Evolutionary conservation across 2,329 filamentous ascomycete genomes (phyloP).

Genomic region (Ophiocordyceps camponoti-leonardi): DNA sequence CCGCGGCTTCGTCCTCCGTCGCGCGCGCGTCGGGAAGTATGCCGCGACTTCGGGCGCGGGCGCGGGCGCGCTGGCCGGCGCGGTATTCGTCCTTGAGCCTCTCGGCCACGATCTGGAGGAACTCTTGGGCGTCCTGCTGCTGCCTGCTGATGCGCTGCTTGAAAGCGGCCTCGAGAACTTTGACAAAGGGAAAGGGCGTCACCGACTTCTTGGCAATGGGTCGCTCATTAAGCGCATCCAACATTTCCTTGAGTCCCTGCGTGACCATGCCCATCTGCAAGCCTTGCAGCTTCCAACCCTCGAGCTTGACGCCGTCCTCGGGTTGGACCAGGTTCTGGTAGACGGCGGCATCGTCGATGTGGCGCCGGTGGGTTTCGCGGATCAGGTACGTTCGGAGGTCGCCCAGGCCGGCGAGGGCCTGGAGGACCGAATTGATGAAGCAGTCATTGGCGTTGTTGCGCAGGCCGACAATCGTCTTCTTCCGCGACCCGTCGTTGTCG

Average conservation of each 20-base stretch:
- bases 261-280: slow-evolving; percentile 75
- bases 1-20: not conserved
- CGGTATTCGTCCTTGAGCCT: slow-evolving; percentile 88
- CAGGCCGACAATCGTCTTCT: slow-evolving; percentile 78
- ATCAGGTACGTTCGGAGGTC: slow-evolving; percentile 87
- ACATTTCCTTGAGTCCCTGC: slow-evolving; percentile 73
- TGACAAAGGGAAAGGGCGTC: slow-evolving; percentile 69
- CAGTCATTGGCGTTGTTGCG: slow-evolving; percentile 87
- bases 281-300: slow-evolving; percentile 44
- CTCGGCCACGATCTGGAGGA: slow-evolving; percentile 85
- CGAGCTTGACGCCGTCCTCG: slow-evolving; percentile 20
- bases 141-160: slow-evolving; percentile 79
- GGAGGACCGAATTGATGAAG: slow-evolving; percentile 92
- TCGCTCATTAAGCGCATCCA: slow-evolving; percentile 83
- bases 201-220: slow-evolving; percentile 91
- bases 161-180: slow-evolving; percentile 70
- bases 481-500: slow-evolving; percentile 63
- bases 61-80: slow-evolving; percentile 59
- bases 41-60: slow-evolving; percentile 26
- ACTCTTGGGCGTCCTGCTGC: slow-evolving; percentile 96
- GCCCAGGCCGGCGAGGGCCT: slow-evolving; percentile 77
- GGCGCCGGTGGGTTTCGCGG: slow-evolving; percentile 70
- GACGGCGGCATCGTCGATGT: slow-evolving; percentile 59
- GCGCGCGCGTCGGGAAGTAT: slow-evolving; percentile 3
- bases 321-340: slow-evolving; percentile 48